Percentiles rank a stretch among this genome's conserved stretches.
phyloP scores from a whole-genome alignment of 2,329 filamentous ascomycete genomes.

The Ophiostoma australiae region DNA sequence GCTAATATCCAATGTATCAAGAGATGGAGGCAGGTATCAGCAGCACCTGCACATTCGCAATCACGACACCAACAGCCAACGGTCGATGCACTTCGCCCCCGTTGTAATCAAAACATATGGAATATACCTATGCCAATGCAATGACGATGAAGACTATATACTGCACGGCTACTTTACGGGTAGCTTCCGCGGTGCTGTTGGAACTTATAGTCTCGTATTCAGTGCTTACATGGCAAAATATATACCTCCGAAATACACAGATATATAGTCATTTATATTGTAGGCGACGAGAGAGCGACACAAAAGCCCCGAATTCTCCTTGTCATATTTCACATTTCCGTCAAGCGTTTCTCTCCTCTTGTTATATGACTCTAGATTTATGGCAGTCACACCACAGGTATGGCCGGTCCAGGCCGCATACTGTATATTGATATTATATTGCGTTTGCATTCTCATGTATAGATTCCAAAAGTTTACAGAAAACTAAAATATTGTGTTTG shows the following conservation, averaged over 20 bases:
- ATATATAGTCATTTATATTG: constrained; percentile 2
- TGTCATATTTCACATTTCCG: constrained; percentile 4
- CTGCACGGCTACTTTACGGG: neutral
- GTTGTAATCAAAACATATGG: neutral
- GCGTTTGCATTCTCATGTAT: neutral
- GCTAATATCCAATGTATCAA: neutral
- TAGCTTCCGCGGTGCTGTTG: neutral
- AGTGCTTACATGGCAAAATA: neutral
- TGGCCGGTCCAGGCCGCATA: constrained; percentile 4
- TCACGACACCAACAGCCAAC: neutral
- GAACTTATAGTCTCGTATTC: neutral
- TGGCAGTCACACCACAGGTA: neutral
- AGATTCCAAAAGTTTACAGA: neutral
- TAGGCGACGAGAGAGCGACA: neutral
- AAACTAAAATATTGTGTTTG: neutral
- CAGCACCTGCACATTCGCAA: neutral
- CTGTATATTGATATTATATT: neutral
- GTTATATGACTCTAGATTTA: neutral
- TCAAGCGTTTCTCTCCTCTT: neutral
- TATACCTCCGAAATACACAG: neutral
- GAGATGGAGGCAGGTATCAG: neutral
- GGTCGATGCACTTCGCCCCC: neutral
- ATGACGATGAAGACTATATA: neutral
- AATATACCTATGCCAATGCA: neutral
- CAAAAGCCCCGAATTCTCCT: neutral